These are phyloP conservation scores for Hanseniaspora mollemarum DNA, from an alignment of 805 yeast species.

Conservation along the genomic window DNA sequence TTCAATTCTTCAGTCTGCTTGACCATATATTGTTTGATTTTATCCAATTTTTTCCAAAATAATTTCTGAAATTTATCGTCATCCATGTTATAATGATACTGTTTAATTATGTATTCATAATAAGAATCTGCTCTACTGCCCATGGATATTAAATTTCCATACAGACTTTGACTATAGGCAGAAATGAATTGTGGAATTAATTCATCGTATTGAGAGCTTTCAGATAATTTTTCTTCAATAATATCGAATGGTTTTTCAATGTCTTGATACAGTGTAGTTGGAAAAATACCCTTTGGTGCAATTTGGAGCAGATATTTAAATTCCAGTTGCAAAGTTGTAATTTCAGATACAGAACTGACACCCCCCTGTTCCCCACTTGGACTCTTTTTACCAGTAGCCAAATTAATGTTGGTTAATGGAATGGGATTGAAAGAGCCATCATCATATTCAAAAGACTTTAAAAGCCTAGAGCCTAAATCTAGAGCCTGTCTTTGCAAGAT, in stretches of 20 bases:
- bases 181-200: slow-evolving; percentile 70
- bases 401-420: slow-evolving; percentile 70
- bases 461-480: slow-evolving; percentile 61
- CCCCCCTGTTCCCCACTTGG: slow-evolving; percentile 47
- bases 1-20: slow-evolving; percentile 46
- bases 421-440: slow-evolving; percentile 24
- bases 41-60: slow-evolving; percentile 67
- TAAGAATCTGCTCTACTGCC: slow-evolving; percentile 92
- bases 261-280: slow-evolving; percentile 43
- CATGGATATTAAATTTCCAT: slow-evolving; percentile 54
- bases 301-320: slow-evolving; percentile 68
- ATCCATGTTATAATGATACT: slow-evolving; percentile 34
- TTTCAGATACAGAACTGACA: slow-evolving; percentile 83
- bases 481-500: slow-evolving; percentile 66
- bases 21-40: slow-evolving; percentile 59
- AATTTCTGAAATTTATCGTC: slow-evolving; percentile 47
- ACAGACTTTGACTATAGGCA: slow-evolving; percentile 63
- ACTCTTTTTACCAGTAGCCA: slow-evolving; percentile 50
- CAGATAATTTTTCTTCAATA: slow-evolving; percentile 47
- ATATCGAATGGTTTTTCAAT: slow-evolving; percentile 64
- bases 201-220: slow-evolving; percentile 43
- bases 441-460: slow-evolving; percentile 36
- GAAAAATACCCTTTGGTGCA: slow-evolving; percentile 51
- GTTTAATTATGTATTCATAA: slow-evolving; percentile 79
- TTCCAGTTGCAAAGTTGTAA: slow-evolving; percentile 74